These are phyloP conservation scores for Ophiostoma montium DNA, from an alignment of 2,329 filamentous ascomycete species.

Conservation along the genomic window DNA sequence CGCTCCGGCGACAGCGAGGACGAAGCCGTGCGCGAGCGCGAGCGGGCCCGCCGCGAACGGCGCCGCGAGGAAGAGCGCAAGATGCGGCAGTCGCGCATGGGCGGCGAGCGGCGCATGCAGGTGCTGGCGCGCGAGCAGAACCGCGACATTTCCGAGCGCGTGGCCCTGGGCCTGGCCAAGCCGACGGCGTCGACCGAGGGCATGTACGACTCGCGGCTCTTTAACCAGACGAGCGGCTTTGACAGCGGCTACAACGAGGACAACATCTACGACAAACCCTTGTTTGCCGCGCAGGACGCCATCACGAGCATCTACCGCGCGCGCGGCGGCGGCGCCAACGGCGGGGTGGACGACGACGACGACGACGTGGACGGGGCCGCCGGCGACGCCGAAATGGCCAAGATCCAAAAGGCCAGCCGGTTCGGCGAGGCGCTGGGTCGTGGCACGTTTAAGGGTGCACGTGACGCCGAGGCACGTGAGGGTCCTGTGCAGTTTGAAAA, in stretches of 20 bases:
- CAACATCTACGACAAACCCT: conserved; percentile 89
- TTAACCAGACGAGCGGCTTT: conserved; percentile 88
- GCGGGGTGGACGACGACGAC: conserved; percentile 63
- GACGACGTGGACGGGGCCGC: conserved; percentile 66
- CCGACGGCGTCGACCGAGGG: conserved; percentile 82
- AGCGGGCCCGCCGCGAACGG: conserved; percentile 62
- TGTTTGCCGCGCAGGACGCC: conserved; percentile 91
- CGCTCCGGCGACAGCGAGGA: conserved; percentile 40
- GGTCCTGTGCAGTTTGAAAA: conserved; percentile 96
- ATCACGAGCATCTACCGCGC: conserved; percentile 90
- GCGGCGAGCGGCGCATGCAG: conserved; percentile 78
- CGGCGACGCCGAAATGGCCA: conserved; percentile 71
- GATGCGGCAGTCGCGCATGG: conserved; percentile 88
- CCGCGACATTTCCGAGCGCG: conserved; percentile 93
- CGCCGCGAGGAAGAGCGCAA: conserved; percentile 77
- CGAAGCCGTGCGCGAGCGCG: conserved; percentile 59
- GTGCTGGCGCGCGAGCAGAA: conserved; percentile 91
- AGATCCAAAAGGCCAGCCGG: conserved; percentile 70
- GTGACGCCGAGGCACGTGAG: conserved; percentile 70
- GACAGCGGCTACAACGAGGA: conserved; percentile 93
- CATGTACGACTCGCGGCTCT: conserved; percentile 94
- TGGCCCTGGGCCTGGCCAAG: conserved; percentile 86
- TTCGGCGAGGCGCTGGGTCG: conserved; percentile 78
- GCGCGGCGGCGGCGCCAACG: conserved; percentile 54
- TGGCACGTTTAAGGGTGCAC: conserved; percentile 81